A percentile compares a stretch with the other conserved stretches of the same genome.
phyloP scores from a whole-genome alignment of 164 flowering plant species.

The Vitis vinifera region ASM3070453v1 NC_081820.1:6929501-6930000 shows the following conservation, averaged over 20 bases:
- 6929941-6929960: constrained; percentile 13
- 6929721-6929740: constrained; percentile 38
- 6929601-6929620: too few species aligned
- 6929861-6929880: constrained; percentile 71
- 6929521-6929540: too few species aligned
- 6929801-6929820: background rate
- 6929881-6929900: constrained; percentile 83
- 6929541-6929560: too few species aligned
- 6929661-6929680: constrained; percentile 66
- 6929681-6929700: constrained; percentile 79
- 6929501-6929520: too few species aligned
- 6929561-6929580: too few species aligned
- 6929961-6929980: background rate
- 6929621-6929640: too few species aligned
- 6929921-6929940: constrained; percentile 71
- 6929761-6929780: background rate
- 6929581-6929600: too few species aligned
- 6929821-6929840: constrained; percentile 56
- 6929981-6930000: background rate
- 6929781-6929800: background rate
- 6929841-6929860: constrained; percentile 65
- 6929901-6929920: constrained; percentile 87
- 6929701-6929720: constrained; percentile 46
- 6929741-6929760: background rate
- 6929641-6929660: too few species aligned